These are phyloP conservation scores for Tagetes patula DNA, from an alignment of 129 eudicot species.

Conservation along the genomic window DNA sequence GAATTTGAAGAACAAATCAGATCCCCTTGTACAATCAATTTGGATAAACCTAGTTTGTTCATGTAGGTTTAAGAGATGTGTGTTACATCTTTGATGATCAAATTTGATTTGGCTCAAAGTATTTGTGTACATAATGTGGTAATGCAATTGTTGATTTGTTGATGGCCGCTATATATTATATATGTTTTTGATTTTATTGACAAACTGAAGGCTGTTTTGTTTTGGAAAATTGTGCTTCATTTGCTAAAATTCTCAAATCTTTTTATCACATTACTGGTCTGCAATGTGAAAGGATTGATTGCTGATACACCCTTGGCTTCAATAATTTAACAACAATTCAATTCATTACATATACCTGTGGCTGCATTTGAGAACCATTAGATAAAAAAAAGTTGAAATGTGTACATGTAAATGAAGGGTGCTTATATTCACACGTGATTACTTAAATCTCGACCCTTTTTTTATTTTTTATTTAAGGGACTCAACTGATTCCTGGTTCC, in stretches of 20 bases:
- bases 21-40: neutral
- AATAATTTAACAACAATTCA: too few species aligned
- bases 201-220: neutral
- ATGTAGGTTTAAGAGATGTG: conserved; percentile 9
- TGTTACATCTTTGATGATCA: neutral
- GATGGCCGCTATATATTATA: neutral
- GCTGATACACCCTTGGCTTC: neutral
- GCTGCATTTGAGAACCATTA: neutral
- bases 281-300: neutral
- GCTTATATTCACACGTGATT: neutral
- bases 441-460: neutral
- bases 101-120: neutral
- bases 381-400: neutral
- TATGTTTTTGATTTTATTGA: neutral
- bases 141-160: conserved; percentile 26
- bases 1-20: neutral
- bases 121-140: conserved; percentile 17
- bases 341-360: neutral
- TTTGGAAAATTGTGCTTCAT: neutral
- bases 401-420: neutral
- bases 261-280: neutral
- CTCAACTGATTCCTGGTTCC: neutral
- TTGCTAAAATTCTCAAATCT: neutral
- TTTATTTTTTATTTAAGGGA: neutral
- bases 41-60: neutral